phyloP scores from a whole-genome alignment of 352 stramenopile species.

The Globisporangium carolinianum region DNA sequence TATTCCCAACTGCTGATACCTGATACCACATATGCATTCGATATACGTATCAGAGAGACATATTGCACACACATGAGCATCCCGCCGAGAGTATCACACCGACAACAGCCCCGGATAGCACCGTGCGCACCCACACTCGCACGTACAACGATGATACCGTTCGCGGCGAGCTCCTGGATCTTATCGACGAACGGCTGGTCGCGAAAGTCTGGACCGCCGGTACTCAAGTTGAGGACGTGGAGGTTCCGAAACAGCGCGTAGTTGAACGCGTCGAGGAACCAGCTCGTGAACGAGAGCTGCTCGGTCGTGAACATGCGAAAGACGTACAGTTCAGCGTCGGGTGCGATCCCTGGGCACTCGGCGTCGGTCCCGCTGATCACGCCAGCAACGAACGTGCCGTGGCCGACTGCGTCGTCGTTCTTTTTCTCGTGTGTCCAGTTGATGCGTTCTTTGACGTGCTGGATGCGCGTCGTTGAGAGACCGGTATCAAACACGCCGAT shows the following conservation, averaged over 20 bases:
- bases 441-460: conserved; percentile 68
- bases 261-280: conserved; percentile 89
- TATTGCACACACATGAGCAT: not conserved
- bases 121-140: not conserved
- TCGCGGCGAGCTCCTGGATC: conserved; percentile 69
- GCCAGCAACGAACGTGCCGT: conserved; percentile 83
- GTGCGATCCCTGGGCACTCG: conserved; percentile 72
- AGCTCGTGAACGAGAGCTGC: conserved; percentile 85
- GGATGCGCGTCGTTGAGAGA: conserved; percentile 36
- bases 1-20: conserved; percentile 82
- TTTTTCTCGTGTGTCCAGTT: conserved; percentile 87
- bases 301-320: conserved; percentile 86
- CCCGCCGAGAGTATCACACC: not conserved
- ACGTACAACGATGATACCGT: conserved; percentile 70
- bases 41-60: too few relatives aligned
- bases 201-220: conserved; percentile 78
- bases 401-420: conserved; percentile 63
- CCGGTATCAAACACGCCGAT: conserved; percentile 86
- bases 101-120: too few relatives aligned
- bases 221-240: conserved; percentile 84
- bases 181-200: conserved; percentile 87
- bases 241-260: conserved; percentile 74
- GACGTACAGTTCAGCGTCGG: conserved; percentile 66
- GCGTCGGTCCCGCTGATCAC: conserved; percentile 51
- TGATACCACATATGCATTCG: conserved; percentile 3